Percentiles rank a stretch among this genome's conserved stretches.
phyloP scores from a whole-genome alignment of 2,329 filamentous ascomycete genomes.

The Fusarium floridanum region DNA sequence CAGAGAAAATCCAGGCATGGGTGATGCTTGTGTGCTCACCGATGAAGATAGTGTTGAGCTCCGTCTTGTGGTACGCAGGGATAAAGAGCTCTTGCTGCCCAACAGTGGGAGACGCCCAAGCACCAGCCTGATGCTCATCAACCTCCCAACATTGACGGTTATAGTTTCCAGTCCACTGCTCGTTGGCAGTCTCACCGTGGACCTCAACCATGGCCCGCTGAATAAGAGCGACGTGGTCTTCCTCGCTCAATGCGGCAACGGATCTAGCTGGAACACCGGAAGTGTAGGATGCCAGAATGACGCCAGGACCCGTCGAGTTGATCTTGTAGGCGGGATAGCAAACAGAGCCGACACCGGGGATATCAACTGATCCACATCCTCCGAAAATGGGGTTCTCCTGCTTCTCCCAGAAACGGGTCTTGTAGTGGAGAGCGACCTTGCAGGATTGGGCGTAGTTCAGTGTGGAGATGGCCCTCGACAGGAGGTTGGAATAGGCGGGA shows the following conservation, averaged over 20 bases:
- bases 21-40: slow-evolving; percentile 63
- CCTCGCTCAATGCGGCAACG: slow-evolving; percentile 34
- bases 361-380: slow-evolving; percentile 62
- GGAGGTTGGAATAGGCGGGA: slow-evolving; percentile 52
- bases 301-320: slow-evolving; percentile 36
- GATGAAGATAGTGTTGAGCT: slow-evolving; percentile 57
- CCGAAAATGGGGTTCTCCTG: slow-evolving; percentile 70
- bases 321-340: slow-evolving; percentile 37
- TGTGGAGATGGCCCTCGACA: slow-evolving; percentile 62
- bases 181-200: slow-evolving; percentile 56
- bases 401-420: slow-evolving; percentile 72
- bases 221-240: slow-evolving; percentile 40
- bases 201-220: slow-evolving; percentile 31
- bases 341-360: slow-evolving; percentile 31
- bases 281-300: slow-evolving; percentile 36
- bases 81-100: slow-evolving; percentile 71
- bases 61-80: slow-evolving; percentile 71
- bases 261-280: slow-evolving; percentile 34
- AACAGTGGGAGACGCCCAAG: slow-evolving; percentile 64
- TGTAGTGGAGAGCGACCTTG: slow-evolving; percentile 60
- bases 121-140: slow-evolving; percentile 68
- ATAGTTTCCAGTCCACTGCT: slow-evolving; percentile 70
- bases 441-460: slow-evolving; percentile 57
- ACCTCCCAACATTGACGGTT: slow-evolving; percentile 71
- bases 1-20: slow-evolving; percentile 66